phyloP scores from a whole-genome alignment of 176 grass and related monocot genomes.

The Aechmea fasciata region DNA sequence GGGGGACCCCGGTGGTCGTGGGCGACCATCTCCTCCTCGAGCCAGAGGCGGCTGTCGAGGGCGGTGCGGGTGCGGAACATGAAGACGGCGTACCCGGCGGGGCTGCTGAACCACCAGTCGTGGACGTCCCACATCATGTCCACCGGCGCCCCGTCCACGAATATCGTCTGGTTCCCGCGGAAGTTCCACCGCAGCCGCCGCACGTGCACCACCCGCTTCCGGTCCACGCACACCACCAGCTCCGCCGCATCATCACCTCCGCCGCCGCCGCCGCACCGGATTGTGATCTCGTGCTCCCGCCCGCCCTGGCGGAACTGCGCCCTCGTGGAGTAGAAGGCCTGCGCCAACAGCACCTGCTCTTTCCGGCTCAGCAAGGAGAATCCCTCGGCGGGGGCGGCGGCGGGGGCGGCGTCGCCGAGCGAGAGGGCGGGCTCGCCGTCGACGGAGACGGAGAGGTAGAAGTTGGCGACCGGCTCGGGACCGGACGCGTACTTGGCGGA shows the following conservation, averaged over 20 bases:
- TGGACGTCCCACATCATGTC: conserved; percentile 97
- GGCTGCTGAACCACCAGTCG: conserved; percentile 54
- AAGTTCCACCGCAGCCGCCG: conserved; percentile 64
- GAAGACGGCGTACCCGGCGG: conserved; percentile 52
- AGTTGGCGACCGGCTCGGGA: conserved; percentile 22
- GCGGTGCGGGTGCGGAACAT: conserved; percentile 65
- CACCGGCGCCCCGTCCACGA: conserved; percentile 74
- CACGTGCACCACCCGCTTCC: conserved; percentile 57
- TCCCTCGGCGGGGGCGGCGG: not conserved
- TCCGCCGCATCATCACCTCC: conserved; percentile 8
- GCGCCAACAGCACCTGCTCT: conserved; percentile 25
- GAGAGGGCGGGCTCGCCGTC: conserved; percentile 21
- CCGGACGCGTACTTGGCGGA: conserved; percentile 8
- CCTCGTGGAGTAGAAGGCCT: conserved; percentile 24
- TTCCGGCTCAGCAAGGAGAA: conserved; percentile 24
- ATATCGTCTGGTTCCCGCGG: conserved; percentile 82
- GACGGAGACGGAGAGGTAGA: conserved; percentile 16
- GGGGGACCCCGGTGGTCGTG: not conserved
- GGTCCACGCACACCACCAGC: conserved; percentile 62
- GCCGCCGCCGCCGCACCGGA: conserved; percentile 27
- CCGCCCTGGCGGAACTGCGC: conserved; percentile 40
- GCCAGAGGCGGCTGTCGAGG: conserved; percentile 83
- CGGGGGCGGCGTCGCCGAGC: conserved; percentile 15
- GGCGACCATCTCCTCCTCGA: conserved; percentile 51
- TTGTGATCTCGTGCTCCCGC: conserved; percentile 64